Base-by-base conservation (phyloP, 306 rosid species). In the Fragaria vesca region DNA sequence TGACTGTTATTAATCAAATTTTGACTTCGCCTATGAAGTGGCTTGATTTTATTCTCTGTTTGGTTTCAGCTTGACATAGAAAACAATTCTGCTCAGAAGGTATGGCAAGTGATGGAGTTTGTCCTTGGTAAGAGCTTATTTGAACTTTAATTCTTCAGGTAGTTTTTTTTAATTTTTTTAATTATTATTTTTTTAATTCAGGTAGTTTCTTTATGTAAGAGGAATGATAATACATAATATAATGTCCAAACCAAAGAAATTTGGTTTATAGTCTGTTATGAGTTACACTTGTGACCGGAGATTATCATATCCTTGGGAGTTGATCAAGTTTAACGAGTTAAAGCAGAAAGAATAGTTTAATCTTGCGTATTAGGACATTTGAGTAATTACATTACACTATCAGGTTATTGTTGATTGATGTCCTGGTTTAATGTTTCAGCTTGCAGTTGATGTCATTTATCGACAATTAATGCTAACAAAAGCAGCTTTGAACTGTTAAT, bases 81-180 rank as follows among this genome's bases (percentile, higher is more conserved):
- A 85, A 77, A 93, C 58, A 95, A 67, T 85, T 84, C 91, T 55
- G 93, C 62, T 81, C 99, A 95, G 82, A 88, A 86, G 84, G 81
- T 76, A 57, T 95, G 99, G 99, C 99, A 95, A 85, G 83, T 12
- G 75, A 86, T 89, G 77, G 99, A 95, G 86, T 87, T 93, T 81
- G 58, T 89, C 79, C 91, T 95, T 57, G 99, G 97, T 95, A 93
- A 89, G 90, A 76, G 46, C 85, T 66, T 81, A 51, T 71, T 2
- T 54, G 70, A 43, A 42, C 65, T 15, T 36, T 62, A 45, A 17
- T 61, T 24, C 10, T 60, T 70, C 18, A 0, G 3, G 6, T 58
- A 36, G 18, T 52, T 61, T 54, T 42, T 40, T 40, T 36, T 36
- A 3, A 0, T 6, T 6, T 40, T 0, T 40, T 42, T 7, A 42